phyloP scores from a whole-genome alignment of 1,284 basidiomycete species.

The Trichosporon sp. region DNA sequence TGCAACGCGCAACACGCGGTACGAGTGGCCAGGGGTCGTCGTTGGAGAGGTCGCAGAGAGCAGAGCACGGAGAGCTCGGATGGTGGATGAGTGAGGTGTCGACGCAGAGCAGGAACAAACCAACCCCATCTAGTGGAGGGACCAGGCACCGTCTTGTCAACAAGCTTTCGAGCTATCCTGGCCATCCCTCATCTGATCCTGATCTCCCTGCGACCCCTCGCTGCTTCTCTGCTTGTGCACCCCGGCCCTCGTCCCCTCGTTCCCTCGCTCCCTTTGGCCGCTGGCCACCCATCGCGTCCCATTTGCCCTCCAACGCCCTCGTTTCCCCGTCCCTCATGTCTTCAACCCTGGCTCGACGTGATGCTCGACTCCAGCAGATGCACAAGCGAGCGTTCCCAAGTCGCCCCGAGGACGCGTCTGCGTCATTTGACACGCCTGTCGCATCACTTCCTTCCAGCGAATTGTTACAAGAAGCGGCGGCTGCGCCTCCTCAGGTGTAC shows the following conservation, averaged over 20 bases:
- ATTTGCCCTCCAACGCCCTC: not conserved
- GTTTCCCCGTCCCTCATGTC: not conserved
- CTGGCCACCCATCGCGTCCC: not conserved
- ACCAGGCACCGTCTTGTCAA: not conserved
- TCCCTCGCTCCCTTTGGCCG: not conserved
- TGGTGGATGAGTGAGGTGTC: not conserved
- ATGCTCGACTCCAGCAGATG: not conserved
- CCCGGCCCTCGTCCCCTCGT: not conserved
- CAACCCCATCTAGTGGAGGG: not conserved
- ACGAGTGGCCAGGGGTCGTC: not conserved
- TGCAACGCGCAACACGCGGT: not conserved
- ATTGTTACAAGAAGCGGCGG: not conserved
- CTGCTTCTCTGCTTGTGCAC: not conserved
- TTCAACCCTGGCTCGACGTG: not conserved
- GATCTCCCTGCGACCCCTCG: not conserved
- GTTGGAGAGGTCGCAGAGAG: not conserved
- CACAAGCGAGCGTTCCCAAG: too few species aligned
- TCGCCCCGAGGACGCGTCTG: not conserved
- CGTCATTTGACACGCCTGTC: not conserved
- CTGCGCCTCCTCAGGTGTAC: not conserved
- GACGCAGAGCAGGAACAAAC: not conserved
- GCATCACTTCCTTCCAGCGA: not conserved
- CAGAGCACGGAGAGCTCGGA: not conserved
- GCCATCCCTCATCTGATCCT: not conserved
- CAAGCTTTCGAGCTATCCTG: slow-evolving; percentile 7